Evolutionary conservation across 2,329 filamentous ascomycete genomes (phyloP).

Genomic region (Exophiala mesophila): DNA sequence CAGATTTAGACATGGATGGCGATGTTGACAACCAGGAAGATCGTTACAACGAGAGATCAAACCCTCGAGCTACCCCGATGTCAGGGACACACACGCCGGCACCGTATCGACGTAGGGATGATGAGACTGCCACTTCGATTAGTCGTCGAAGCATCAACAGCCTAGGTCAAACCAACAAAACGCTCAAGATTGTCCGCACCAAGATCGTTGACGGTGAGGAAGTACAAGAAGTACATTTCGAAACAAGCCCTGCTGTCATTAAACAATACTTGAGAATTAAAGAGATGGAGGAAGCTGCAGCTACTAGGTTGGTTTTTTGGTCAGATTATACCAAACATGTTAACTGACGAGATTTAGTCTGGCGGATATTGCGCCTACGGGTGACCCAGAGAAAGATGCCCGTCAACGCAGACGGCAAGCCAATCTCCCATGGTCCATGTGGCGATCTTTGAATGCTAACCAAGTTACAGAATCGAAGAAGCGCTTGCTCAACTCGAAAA

Average conservation of each 20-base stretch:
- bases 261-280: constrained; percentile 79
- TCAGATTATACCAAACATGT: no score
- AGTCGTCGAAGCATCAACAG: constrained; percentile 66
- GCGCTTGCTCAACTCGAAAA: constrained; percentile 58
- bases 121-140: constrained; percentile 77
- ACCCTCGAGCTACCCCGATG: constrained; percentile 54
- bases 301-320: constrained; percentile 67
- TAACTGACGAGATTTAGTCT: constrained; percentile 15
- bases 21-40: constrained; percentile 49
- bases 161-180: constrained; percentile 55
- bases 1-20: constrained; percentile 66
- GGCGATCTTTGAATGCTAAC: constrained; percentile 24
- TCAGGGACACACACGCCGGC: constrained; percentile 61
- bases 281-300: constrained; percentile 64
- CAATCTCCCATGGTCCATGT: not conserved
- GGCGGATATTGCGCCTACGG: constrained; percentile 50
- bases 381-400: constrained; percentile 62
- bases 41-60: constrained; percentile 36
- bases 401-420: constrained; percentile 54
- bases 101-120: constrained; percentile 48
- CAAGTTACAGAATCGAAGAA: constrained; percentile 46
- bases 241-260: constrained; percentile 77
- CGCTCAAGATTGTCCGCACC: constrained; percentile 60
- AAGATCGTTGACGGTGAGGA: constrained; percentile 59
- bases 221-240: constrained; percentile 55